Conservation (phyloP, 2,329 filamentous ascomycete genomes). For the Cladorrhinum sp. region DNA sequence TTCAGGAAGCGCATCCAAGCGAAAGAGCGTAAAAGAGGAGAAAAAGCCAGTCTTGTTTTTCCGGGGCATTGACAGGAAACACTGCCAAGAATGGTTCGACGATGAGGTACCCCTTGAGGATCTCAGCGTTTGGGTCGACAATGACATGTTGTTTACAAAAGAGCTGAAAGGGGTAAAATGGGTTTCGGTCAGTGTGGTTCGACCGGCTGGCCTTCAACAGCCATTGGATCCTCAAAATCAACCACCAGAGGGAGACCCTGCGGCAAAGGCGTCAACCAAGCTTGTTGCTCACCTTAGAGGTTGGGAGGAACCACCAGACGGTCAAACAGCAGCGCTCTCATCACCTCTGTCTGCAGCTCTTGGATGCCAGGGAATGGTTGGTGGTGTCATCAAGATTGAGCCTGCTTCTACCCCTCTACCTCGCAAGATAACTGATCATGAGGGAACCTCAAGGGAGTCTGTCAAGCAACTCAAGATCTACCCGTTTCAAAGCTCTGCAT, state of each 20-base stretch:
- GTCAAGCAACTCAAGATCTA: conserved; percentile 67
- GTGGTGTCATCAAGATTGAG: conserved; percentile 83
- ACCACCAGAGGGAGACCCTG: conserved; percentile 63
- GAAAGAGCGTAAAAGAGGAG: conserved; percentile 57
- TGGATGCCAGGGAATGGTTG: conserved; percentile 69
- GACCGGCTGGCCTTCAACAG: conserved; percentile 71
- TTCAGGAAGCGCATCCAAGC: conserved; percentile 63
- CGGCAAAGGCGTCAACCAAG: conserved; percentile 56
- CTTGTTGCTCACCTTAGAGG: conserved; percentile 71
- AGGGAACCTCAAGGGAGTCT: conserved; percentile 39
- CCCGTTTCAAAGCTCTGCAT: conserved; percentile 64
- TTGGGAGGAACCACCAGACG: conserved; percentile 87
- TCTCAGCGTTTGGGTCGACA: conserved; percentile 81
- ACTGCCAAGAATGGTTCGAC: conserved; percentile 76
- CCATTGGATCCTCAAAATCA: conserved; percentile 67
- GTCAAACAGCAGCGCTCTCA: conserved; percentile 76
- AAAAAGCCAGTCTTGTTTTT: conserved; percentile 70
- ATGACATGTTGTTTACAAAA: conserved; percentile 68
- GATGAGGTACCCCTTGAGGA: conserved; percentile 55
- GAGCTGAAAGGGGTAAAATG: conserved; percentile 73
- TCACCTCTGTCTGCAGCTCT: conserved; percentile 71
- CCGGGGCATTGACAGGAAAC: conserved; percentile 68
- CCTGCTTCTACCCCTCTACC: conserved; percentile 71
- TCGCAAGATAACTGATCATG: conserved; percentile 47
- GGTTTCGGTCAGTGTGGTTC: conserved; percentile 81